Base-by-base conservation (phyloP, 2,329 filamentous ascomycete species). In the Pyricularia pennisetigena region DNA sequence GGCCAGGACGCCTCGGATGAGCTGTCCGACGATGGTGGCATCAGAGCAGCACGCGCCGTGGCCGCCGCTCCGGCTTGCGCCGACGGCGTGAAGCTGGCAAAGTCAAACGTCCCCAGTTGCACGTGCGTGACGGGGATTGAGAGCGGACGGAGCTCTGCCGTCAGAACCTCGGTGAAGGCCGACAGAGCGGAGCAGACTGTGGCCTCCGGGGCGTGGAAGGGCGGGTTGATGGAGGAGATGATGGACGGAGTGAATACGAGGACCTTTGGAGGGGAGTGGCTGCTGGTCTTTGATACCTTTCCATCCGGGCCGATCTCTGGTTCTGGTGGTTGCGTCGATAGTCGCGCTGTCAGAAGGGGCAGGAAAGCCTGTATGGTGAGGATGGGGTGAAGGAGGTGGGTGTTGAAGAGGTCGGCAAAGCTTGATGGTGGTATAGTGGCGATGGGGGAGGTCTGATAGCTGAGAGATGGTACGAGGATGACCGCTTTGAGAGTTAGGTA, bases 401-500 rank as follows among this genome's bases (percentile, higher is more conserved):
- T 94, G 78, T 97, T 97, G 77, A 98, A 88, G 41, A 93, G 90
- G 75, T 97, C 93, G 71, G 92, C 92, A 81, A 97, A 95, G 73
- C 87, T 89, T 32, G 92, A 91, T 0, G 92, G 89, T 7, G 92
- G 88, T 69, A 97, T 90, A 4, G 92, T 94, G 70, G 93, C 92
- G 70, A 98, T 90, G 24, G 92, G 91, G 4, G 91, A 92, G 29
- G 90, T 89, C 67, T 92, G 90, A 77, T 94, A 96, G 74, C 90
- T 88, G 28, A 90, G 83, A 28, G 90, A 91, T 2, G 94, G 94
- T 28, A 97, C 90, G 71, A 98, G 82, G 68, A 99, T 86, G 68
- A 98, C 82, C 54, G 92, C 91, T 69, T 89, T 89, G 67, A 99
- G 85, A 32, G 87, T 86, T 72, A 97, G 84, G 69, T 89, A 87